Evolutionary conservation across 2,329 filamentous ascomycete species (phyloP), one percentile per base, ranked within the genome.

Genomic region (Leptographium procerum): DNA sequence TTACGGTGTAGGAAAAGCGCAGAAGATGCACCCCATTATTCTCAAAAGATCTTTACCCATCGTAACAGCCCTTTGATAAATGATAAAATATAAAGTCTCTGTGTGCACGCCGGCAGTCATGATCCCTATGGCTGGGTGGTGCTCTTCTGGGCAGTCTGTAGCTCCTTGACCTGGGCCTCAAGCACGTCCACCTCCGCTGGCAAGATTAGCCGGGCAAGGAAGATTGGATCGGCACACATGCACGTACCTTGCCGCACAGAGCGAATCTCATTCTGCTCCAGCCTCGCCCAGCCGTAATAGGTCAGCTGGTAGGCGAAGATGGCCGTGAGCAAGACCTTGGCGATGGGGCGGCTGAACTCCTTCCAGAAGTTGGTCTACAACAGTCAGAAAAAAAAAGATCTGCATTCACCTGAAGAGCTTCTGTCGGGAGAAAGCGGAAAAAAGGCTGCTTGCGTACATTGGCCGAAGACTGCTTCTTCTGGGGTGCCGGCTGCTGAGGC

Each of bases 221-320:
- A 2, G 16, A n/a, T 4, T 6, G 22, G 13, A 24, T 34, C 31
- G 16, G 3, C 33, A 19, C 8, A 8, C 8, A 26, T 43, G 40
- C 19, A 33, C 74, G 60, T 66, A 86, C 84, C 78, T 64, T 80
- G 72, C 64, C 80, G 81, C 51, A 83, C 75, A 24, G 74, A 73
- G 66, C 80, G 83, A 59, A 81, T 75, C 72, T 94, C 89, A 57
- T 88, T 78, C 36, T 81, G 80, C 70, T 91, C 88, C 55, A 92
- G 76, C 71, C 86, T 88, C 43, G 82, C 69, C 89, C 89, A 94
- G 16, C 73, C 74, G 75, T 82, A 89, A 72, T 91, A 92, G 16
- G 80, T 71, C n/a, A 88, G 66, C 71, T 94, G 89, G 70, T 92
- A 94, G 2, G 85, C 87, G 67, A 89, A 84, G 58, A 91, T 80